Base-by-base conservation (phyloP, 306 rosid species). In the Acacia confusa region DNA sequence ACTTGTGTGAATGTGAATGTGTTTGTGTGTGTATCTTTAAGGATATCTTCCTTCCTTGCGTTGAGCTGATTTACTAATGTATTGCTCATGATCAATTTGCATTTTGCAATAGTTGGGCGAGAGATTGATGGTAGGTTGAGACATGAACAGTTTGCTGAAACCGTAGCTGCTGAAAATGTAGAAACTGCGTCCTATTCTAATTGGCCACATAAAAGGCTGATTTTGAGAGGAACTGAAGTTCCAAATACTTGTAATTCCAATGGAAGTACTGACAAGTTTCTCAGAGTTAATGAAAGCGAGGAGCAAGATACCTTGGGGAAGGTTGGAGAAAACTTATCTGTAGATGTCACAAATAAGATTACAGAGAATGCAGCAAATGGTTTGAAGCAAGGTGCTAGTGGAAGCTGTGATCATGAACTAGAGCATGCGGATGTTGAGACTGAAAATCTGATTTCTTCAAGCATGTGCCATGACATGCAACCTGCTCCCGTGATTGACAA, bases 41-140 rank as follows among this genome's bases (percentile, higher is more conserved):
- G 77, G 7, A 36, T 48, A 24, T 43, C 20, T 85, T 28, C 61
- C 8, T 72, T 82, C 61, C 44, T 25, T 84, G 66, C 43, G 17
- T 69, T 81, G 70, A 68, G 76, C 78, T 66, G 41, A 24, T 63
- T 79, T 63, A 55, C 74, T 74, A 19, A 28, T 79, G 41, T 63
- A 57, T 84, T 25, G 50, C 41, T 43, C n/a, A 8, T 82, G 79
- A 40, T 78, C 55, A 74, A 80, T 36, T 30, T 92, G 84, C 85
- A 88, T 90, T 63, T 75, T 75, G 87, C 76, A 77, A 53, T 60
- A 28, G 83, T 76, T 78, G 88, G 36, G 55, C 75, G 79, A 78
- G 77, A 67, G 72, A 70, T 36, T 6, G 40, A 36, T 36, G 1
- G 27, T 44, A 43, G 52, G 34, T 79, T 75, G 78, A 74, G 41